Evolutionary conservation across 1,284 basidiomycete genomes (phyloP), one percentile per base, ranked within the genome.

Genomic region (Bjerkandera adusta): DNA sequence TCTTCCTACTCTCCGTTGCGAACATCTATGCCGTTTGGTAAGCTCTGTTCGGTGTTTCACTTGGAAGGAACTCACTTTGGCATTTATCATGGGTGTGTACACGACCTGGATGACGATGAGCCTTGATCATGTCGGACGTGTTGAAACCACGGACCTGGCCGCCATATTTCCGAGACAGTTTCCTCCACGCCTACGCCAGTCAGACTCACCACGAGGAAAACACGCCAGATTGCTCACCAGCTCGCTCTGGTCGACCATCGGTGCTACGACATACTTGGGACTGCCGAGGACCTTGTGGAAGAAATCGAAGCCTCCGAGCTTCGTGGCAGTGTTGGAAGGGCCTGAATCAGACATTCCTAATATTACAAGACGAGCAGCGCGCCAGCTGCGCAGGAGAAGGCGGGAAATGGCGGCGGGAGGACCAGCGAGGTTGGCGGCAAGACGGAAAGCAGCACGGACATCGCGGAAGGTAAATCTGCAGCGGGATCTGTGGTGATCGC

Each of bases 81-180:
- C 90, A 58, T 97, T 93, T 62, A 99, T 97, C 96, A 99, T 99
- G 4, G 96, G 96, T 1, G 94, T 94, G 64, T 97, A 99, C 8
- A 83, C 79, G 5, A 98, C 76, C 76, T 95, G 12, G 11, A 44
- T 15, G 33, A 13, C 24, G 26, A 8, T 20, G 15, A 10, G 6
- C 13, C 25, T 11, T n/a, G 21, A 11, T 36, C 15, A 5, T 15
- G 25, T 8, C 35, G 29, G 21, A 26, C 13, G 20, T 38, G 10
- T 21, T 27, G 24, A 20, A 32, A 46, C 27, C 22, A 37, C 73
- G 57, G 51, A 85, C 86, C 66, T 89, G 78, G 36, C 80, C 83
- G 24, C 94, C 91, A 59, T 97, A 93, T 49, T 87, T 72, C 44
- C 95, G 77, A 7, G 90, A 90, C n/a, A 98, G 70, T 48, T 85